A percentile compares a stretch with the other conserved stretches of the same genome.
phyloP scores from a whole-genome alignment of 345 rosid genomes.

The Crucihimalaya himalaica region DNA sequence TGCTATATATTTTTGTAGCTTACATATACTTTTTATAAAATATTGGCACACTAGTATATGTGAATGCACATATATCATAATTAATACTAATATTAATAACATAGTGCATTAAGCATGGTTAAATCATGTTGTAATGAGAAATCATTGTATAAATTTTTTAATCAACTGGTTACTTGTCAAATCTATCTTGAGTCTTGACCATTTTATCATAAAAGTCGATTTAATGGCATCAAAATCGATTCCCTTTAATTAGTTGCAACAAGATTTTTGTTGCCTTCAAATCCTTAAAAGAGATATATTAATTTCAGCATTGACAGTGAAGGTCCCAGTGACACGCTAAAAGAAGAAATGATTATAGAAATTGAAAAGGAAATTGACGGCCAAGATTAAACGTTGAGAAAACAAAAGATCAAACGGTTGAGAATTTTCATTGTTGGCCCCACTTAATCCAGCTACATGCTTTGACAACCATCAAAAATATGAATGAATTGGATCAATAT shows the following conservation, averaged over 20 bases:
- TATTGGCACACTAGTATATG: background rate
- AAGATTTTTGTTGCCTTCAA: slow-evolving; percentile 23
- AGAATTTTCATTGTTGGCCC: slow-evolving; percentile 16
- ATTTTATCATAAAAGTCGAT: background rate
- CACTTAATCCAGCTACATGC: slow-evolving; percentile 33
- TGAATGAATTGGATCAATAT: slow-evolving; percentile 49
- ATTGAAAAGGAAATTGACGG: background rate
- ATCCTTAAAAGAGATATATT: slow-evolving; percentile 22
- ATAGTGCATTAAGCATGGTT: background rate
- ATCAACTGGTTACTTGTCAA: background rate
- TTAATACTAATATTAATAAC: background rate
- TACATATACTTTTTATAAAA: too few species aligned
- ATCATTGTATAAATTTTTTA: background rate
- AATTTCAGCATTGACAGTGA: slow-evolving; percentile 12
- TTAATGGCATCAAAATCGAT: background rate
- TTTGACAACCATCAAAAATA: slow-evolving; percentile 57
- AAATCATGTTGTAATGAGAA: background rate
- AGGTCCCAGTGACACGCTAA: slow-evolving; percentile 25
- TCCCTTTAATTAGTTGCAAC: slow-evolving; percentile 7
- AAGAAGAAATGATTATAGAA: slow-evolving; percentile 23
- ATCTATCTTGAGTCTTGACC: background rate
- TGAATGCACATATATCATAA: background rate
- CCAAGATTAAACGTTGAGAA: background rate
- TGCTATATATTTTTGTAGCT: too few species aligned
- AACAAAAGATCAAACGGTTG: slow-evolving; percentile 35